Percentiles rank a stretch among this genome's conserved stretches.
These are phyloP conservation scores for Diaporthe nobilis DNA, from an alignment of 2,329 filamentous ascomycete species.

Conservation along the genomic window DNA sequence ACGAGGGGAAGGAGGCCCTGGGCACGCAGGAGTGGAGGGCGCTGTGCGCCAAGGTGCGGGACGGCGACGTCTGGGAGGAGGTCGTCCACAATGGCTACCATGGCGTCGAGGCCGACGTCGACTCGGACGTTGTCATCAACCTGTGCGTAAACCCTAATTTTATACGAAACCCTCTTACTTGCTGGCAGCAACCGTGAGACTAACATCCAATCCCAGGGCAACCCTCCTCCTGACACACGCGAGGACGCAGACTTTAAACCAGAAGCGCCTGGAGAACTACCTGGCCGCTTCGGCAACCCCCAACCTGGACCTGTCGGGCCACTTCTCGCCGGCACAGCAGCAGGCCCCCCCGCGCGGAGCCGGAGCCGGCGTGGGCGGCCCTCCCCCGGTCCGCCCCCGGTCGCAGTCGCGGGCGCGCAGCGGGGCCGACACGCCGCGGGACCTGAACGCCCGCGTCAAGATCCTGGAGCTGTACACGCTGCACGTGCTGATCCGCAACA, in stretches of 20 bases:
- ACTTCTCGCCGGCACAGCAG: constrained; percentile 65
- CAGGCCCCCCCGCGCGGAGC: constrained; percentile 46
- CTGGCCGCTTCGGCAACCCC: constrained; percentile 83
- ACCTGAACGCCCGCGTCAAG: constrained; percentile 87
- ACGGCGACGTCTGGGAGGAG: constrained; percentile 95
- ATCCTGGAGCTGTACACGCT: constrained; percentile 96
- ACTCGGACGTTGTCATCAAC: constrained; percentile 94
- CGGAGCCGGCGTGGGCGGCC: constrained; percentile 38
- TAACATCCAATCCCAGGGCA: constrained; percentile 69
- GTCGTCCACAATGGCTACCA: constrained; percentile 90
- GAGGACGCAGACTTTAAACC: constrained; percentile 84
- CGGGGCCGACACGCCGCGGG: constrained; percentile 85
- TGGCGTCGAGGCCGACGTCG: constrained; percentile 89
- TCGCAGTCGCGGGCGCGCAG: constrained; percentile 65
- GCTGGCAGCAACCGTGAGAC: constrained; percentile 39
- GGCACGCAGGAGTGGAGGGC: constrained; percentile 88
- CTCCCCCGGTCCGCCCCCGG: constrained; percentile 54
- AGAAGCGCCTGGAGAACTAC: constrained; percentile 89
- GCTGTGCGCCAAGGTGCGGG: constrained; percentile 86
- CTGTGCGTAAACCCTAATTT: constrained; percentile 67
- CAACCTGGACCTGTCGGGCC: constrained; percentile 78
- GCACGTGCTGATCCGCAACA: constrained; percentile 92
- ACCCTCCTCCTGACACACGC: constrained; percentile 94
- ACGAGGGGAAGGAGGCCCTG: constrained; percentile 91
- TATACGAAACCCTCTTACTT: constrained; percentile 13